Conservation (phyloP, 306 rosid species). For the Pyrus betulifolia region DNA sequence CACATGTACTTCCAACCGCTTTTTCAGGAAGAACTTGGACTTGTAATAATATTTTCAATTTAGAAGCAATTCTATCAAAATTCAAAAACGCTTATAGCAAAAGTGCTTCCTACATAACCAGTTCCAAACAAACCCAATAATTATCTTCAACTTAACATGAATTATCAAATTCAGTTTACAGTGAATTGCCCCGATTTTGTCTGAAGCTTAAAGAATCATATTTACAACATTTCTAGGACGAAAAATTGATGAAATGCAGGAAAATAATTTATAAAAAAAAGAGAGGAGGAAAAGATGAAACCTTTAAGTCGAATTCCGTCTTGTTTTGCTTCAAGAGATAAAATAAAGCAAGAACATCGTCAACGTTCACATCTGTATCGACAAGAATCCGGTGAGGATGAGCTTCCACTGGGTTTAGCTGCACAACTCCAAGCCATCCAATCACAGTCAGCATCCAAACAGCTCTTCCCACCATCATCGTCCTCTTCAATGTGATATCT, state of each 20-base stretch:
- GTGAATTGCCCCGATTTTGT: background rate
- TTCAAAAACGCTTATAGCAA: too few species aligned
- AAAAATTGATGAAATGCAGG: background rate
- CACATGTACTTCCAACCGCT: too few species aligned
- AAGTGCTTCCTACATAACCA: too few species aligned
- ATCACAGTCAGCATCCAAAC: background rate
- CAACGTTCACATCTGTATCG: background rate
- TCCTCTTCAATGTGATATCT: too few species aligned
- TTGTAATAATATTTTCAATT: too few species aligned
- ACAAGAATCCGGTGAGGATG: slow-evolving; percentile 3
- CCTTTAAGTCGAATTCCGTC: slow-evolving; percentile 5
- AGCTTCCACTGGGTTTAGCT: background rate
- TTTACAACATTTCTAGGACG: too few species aligned
- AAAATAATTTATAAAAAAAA: too few species aligned
- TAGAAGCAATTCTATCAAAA: too few species aligned
- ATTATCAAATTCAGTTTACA: too few species aligned
- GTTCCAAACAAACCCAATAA: too few species aligned
- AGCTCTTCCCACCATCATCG: background rate
- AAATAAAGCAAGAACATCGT: slow-evolving; percentile 7
- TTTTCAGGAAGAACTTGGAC: too few species aligned
- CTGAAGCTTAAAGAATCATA: background rate
- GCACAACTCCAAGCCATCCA: background rate
- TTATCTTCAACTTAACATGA: background rate
- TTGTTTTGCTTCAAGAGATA: slow-evolving; percentile 16
- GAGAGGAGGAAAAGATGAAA: background rate